These are phyloP conservation scores for Kwoniella botswanensis DNA, from an alignment of 768 basidiomycete species.

Conservation along the genomic window DNA sequence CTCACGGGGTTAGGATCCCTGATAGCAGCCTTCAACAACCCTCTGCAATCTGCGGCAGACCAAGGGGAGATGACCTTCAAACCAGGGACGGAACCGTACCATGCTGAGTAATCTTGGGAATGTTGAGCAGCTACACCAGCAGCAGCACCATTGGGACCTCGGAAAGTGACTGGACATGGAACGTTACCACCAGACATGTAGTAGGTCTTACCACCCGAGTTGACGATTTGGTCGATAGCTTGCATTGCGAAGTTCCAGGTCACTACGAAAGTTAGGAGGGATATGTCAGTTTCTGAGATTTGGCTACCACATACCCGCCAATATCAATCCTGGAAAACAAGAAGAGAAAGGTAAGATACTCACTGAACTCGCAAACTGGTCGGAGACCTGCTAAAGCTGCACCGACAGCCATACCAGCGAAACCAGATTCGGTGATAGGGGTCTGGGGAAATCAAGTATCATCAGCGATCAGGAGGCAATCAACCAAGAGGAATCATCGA, in stretches of 20 bases:
- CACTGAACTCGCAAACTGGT: slow-evolving; percentile 94
- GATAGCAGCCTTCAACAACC: slow-evolving; percentile 94
- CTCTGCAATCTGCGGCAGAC: slow-evolving; percentile 99
- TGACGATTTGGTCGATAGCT: slow-evolving; percentile 99
- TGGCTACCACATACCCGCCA: neutral
- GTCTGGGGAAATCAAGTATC: slow-evolving; percentile 28
- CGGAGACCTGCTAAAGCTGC: slow-evolving; percentile 91
- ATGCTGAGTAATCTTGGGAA: slow-evolving; percentile 36
- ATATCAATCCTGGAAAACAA: neutral
- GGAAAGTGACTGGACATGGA: slow-evolving; percentile 97
- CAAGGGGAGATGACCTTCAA: slow-evolving; percentile 97
- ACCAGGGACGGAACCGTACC: slow-evolving; percentile 73
- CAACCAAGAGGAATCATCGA: too few species aligned
- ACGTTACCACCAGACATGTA: slow-evolving; percentile 99
- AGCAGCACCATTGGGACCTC: slow-evolving; percentile 98
- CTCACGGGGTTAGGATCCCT: slow-evolving; percentile 90
- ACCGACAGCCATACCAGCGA: slow-evolving; percentile 94
- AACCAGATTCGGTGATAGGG: slow-evolving; percentile 88
- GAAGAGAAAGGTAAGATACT: slow-evolving; percentile 21
- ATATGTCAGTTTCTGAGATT: neutral
- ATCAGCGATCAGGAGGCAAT: neutral
- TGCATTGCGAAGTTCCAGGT: slow-evolving; percentile 99
- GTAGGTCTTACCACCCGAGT: slow-evolving; percentile 99
- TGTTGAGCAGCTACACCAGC: slow-evolving; percentile 73
- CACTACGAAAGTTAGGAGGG: slow-evolving; percentile 60